A percentile compares a stretch with the other conserved stretches of the same genome.
phyloP scores from a whole-genome alignment of 164 flowering plant genomes.

The Nelumbo lutea region DNA sequence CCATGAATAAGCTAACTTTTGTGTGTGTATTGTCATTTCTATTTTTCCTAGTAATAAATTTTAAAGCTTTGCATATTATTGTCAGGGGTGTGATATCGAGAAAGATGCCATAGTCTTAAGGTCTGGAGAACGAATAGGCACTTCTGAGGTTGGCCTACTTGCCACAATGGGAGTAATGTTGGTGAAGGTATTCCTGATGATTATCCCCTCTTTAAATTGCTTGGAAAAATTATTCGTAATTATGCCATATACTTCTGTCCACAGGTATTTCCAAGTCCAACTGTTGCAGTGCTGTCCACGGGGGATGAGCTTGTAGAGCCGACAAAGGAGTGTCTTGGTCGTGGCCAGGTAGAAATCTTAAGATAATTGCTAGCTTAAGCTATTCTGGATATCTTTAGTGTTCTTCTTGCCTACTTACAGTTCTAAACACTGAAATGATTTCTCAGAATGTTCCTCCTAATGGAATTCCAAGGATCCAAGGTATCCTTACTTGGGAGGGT shows the following conservation, averaged over 20 bases:
- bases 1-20: too few relatives aligned
- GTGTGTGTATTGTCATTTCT: background rate
- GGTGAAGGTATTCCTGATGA: slow-evolving; percentile 80
- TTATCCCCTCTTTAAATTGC: background rate
- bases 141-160: slow-evolving; percentile 86
- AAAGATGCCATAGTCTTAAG: slow-evolving; percentile 55
- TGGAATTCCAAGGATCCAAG: too few relatives aligned
- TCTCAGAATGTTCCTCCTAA: too few relatives aligned
- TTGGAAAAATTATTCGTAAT: background rate
- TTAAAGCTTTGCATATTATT: background rate
- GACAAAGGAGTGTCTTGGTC: slow-evolving; percentile 41
- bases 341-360: slow-evolving; percentile 72
- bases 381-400: background rate
- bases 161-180: slow-evolving; percentile 66
- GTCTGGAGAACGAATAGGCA: slow-evolving; percentile 66
- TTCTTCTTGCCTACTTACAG: background rate
- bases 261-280: slow-evolving; percentile 77
- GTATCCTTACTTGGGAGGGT: too few relatives aligned
- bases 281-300: slow-evolving; percentile 87
- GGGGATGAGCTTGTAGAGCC: slow-evolving; percentile 98
- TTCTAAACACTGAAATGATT: background rate
- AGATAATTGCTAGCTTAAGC: slow-evolving; percentile 2
- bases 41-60: background rate
- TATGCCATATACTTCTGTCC: background rate
- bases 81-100: slow-evolving; percentile 84